Evolutionary conservation across 2,329 filamentous ascomycete species (phyloP).

Genomic region (Cladorrhinum sp.): DNA sequence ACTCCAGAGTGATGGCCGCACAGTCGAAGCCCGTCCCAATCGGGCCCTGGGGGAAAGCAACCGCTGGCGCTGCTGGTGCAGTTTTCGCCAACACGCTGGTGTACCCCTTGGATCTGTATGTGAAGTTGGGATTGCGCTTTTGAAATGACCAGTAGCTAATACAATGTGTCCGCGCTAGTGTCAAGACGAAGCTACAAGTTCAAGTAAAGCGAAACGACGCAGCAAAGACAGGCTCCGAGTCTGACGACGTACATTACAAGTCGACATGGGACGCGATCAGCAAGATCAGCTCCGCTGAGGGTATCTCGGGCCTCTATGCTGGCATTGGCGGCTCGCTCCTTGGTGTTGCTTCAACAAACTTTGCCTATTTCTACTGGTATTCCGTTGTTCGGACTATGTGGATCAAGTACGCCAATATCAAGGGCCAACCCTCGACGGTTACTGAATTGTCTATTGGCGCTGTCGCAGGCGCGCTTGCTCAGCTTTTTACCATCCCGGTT

Average conservation of each 20-base stretch:
- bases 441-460: constrained; percentile 84
- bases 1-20: constrained; percentile 43
- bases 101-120: constrained; percentile 95
- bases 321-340: constrained; percentile 84
- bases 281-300: constrained; percentile 80
- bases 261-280: constrained; percentile 85
- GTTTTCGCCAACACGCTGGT: constrained; percentile 93
- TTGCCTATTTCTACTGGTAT: constrained; percentile 99
- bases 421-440: constrained; percentile 66
- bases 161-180: constrained; percentile 49
- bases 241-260: constrained; percentile 69
- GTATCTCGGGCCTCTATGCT: constrained; percentile 77
- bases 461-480: constrained; percentile 82
- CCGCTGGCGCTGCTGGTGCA: constrained; percentile 88
- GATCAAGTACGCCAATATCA: constrained; percentile 54
- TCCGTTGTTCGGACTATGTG: constrained; percentile 83
- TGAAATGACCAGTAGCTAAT: constrained; percentile 15
- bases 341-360: constrained; percentile 95
- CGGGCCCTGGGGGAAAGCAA: constrained; percentile 88
- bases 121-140: constrained; percentile 21
- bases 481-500: constrained; percentile 94
- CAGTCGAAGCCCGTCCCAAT: constrained; percentile 67
- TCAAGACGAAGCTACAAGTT: constrained; percentile 95
- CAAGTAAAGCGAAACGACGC: constrained; percentile 67
- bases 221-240: constrained; percentile 38